Conservation (phyloP, 768 basidiomycete species). For the Suillus discolor region DNA sequence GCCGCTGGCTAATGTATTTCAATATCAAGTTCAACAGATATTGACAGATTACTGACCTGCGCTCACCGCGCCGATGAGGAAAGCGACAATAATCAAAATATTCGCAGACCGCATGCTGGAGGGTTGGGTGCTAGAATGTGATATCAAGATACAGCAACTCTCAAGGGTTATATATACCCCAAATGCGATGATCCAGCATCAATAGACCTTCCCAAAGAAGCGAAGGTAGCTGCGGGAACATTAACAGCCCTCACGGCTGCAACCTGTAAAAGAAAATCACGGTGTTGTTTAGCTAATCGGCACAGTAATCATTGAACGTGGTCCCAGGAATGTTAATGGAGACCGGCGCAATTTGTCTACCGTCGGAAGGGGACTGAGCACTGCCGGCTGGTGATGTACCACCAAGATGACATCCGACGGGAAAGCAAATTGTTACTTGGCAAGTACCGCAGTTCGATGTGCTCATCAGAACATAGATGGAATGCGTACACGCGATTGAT, state of each 20-base stretch:
- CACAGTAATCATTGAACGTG: background rate
- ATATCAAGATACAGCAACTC: background rate
- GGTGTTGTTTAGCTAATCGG: too few species aligned
- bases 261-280: background rate
- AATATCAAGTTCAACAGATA: background rate
- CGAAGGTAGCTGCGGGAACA: too few species aligned
- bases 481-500: background rate
- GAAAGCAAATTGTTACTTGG: background rate
- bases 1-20: background rate
- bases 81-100: background rate
- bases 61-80: background rate
- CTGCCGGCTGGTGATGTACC: background rate
- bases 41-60: slow-evolving; percentile 1
- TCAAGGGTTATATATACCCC: background rate
- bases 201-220: background rate
- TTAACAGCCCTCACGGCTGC: background rate
- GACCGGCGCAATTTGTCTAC: background rate
- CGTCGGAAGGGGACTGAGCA: background rate
- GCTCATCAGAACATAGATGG: background rate
- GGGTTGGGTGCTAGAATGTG: too few species aligned
- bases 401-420: background rate
- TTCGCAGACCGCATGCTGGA: background rate
- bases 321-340: too few species aligned
- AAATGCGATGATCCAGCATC: background rate
- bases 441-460: background rate